Evolutionary conservation across 148 eudicot species (phyloP).

Genomic region (Amaranthus palmeri): DNA sequence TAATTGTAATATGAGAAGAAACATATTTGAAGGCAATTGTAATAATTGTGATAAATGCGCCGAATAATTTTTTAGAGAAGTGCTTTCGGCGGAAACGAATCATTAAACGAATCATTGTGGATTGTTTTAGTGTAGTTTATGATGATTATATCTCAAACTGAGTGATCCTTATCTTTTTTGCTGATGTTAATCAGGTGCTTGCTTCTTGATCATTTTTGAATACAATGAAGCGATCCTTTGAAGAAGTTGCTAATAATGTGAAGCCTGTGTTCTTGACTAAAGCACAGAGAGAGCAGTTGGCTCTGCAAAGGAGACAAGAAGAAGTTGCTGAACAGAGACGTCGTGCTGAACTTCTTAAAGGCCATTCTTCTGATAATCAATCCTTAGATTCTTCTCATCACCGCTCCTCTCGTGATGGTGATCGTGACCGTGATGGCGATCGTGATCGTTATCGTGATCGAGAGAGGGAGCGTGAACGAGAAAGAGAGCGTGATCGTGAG

Average conservation of each 20-base stretch:
- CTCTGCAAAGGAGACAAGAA: constrained; percentile 42
- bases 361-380: constrained; percentile 21
- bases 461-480: constrained; percentile 43
- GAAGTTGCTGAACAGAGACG: constrained; percentile 34
- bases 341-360: constrained; percentile 32
- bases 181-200: constrained; percentile 12
- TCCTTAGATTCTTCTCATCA: constrained; percentile 26
- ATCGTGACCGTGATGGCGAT: constrained; percentile 18
- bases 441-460: constrained; percentile 30
- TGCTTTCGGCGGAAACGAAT: no score
- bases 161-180: not conserved
- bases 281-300: constrained; percentile 46
- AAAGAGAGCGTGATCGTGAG: constrained; percentile 35
- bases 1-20: no score
- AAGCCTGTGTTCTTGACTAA: constrained; percentile 56
- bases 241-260: constrained; percentile 25
- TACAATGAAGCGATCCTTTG: constrained; percentile 31
- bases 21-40: no score
- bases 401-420: constrained; percentile 32
- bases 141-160: not conserved
- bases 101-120: no score
- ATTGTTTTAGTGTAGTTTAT: no score
- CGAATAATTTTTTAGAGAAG: no score
- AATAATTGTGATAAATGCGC: no score
- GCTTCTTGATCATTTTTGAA: not conserved